These are phyloP conservation scores for Xylaria venustula DNA, from an alignment of 495 filamentous ascomycete species.

Conservation along the genomic window DNA sequence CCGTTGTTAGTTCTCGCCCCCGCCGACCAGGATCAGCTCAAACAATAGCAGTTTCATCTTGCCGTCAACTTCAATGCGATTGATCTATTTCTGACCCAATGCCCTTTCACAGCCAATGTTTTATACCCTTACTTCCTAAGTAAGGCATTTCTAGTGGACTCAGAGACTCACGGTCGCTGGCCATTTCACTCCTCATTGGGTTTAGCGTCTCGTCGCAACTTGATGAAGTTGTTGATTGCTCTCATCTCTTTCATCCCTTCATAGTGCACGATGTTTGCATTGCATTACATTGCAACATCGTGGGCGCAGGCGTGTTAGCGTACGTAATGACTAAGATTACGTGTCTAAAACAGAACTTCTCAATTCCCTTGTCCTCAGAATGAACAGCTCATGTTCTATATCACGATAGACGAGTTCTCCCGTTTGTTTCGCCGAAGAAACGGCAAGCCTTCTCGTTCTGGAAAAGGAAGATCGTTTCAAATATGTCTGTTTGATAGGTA, in stretches of 20 bases:
- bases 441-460: neutral
- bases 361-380: no score
- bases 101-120: neutral
- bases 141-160: neutral
- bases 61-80: neutral
- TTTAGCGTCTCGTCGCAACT: neutral
- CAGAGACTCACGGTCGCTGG: neutral
- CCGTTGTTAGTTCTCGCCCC: no score
- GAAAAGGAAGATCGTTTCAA: neutral
- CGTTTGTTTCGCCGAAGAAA: neutral
- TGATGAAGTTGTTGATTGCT: neutral
- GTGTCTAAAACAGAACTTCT: no score
- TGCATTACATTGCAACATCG: no score
- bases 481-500: neutral
- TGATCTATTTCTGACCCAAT: conserved; percentile 3
- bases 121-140: neutral
- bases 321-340: no score
- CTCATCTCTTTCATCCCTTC: neutral
- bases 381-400: no score
- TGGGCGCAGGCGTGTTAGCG: no score
- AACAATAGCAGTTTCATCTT: conserved; percentile 5
- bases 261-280: no score
- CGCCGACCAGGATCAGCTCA: conserved; percentile 1
- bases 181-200: neutral
- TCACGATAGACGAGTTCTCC: no score